Evolutionary conservation across 768 basidiomycete species (phyloP), one percentile per base, ranked within the genome.

Genomic region (Tricholomella constricta): DNA sequence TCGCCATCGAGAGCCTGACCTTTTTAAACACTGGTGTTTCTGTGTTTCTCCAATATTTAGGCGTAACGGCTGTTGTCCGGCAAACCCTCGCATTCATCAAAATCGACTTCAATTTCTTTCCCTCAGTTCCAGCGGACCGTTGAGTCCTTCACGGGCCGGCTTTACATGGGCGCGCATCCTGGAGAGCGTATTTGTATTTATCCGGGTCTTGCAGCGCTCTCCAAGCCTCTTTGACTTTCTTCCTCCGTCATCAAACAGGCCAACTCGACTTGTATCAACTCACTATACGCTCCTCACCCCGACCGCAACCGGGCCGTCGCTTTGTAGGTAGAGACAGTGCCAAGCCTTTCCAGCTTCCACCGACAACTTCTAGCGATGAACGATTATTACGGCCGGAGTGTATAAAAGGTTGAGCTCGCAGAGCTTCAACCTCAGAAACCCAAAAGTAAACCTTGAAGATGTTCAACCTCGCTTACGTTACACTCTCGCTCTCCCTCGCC

Each of bases 11-110:
- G 26, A 31, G 27, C 48, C 36, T 49, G 48, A 49, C 48, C 48
- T 49, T 10, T 22, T 17, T 10, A 14, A 49, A 14, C 48, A 37
- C 26, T n/a, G 14, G n/a, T n/a, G n/a, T n/a, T n/a, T n/a, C n/a
- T n/a, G 19, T 37, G 25, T 49, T 49, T 49, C 12, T 42, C 37
- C 48, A 40, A 49, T n/a, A 32, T 40, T 49, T 42, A 29, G 26
- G 38, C 48, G 40, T 11, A 27, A 48, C 9, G 29, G n/a, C 14
- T 27, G 8, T 15, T 15, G 6, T 26, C 23, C 3, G 20, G 20
- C 6, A 26, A 35, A 15, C 25, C 4, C 5, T 17, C 10, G 7
- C 25, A 22, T 38, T 38, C 20, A 38, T 48, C 46, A n/a, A 38
- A 37, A 35, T 38, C 20, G 34, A 9, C 34, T 23, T 10, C 19